phyloP scores from a whole-genome alignment of 345 rosid genomes.

The Bretschneidera sinensis region DNA sequence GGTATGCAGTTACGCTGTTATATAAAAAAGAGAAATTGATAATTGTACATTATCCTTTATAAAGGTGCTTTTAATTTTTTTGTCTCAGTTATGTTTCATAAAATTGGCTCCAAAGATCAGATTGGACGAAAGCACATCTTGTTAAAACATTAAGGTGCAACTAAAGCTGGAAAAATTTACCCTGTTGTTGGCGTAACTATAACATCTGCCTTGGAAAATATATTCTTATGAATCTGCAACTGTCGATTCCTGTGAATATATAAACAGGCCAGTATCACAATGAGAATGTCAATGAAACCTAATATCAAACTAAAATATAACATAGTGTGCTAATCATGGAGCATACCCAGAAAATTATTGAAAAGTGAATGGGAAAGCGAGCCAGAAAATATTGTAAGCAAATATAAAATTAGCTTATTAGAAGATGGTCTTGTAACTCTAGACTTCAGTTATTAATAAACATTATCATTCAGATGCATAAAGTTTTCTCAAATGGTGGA shows the following conservation, averaged over 20 bases:
- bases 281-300: background rate
- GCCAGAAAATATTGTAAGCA: too few species aligned
- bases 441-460: too few species aligned
- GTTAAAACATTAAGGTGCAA: background rate
- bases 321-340: too few species aligned
- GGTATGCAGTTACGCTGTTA: slow-evolving; percentile 62
- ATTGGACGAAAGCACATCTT: background rate
- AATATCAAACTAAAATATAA: too few species aligned
- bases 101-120: background rate
- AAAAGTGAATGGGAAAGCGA: too few species aligned
- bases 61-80: background rate
- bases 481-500: too few species aligned
- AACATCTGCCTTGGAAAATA: slow-evolving; percentile 54
- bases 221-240: slow-evolving; percentile 39
- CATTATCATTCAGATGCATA: too few species aligned
- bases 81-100: background rate
- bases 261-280: background rate
- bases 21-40: background rate
- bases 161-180: slow-evolving; percentile 22
- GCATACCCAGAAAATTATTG: too few species aligned
- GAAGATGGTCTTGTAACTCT: too few species aligned
- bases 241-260: slow-evolving; percentile 51
- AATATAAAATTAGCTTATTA: too few species aligned
- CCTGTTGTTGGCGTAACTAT: slow-evolving; percentile 72
- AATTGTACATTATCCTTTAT: too few species aligned